Evolutionary conservation across 805 yeast species (phyloP).

Genomic region (Cephaloascus albidus): DNA sequence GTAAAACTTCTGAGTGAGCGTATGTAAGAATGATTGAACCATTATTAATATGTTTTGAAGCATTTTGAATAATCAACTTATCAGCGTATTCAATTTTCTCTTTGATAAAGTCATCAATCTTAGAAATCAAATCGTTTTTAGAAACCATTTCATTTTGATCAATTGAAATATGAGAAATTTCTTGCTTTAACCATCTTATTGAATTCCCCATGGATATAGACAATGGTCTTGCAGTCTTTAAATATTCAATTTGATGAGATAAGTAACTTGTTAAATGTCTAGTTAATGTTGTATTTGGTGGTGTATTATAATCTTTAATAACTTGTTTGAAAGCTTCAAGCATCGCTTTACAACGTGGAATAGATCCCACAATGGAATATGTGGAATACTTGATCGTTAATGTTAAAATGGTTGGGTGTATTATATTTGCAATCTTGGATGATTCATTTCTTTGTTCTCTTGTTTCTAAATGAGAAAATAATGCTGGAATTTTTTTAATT

Average conservation of each 20-base stretch:
- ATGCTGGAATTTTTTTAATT: slow-evolving; percentile 44
- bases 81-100: slow-evolving; percentile 84
- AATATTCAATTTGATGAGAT: slow-evolving; percentile 85
- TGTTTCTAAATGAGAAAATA: slow-evolving; percentile 74
- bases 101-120: slow-evolving; percentile 71
- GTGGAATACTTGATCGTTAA: slow-evolving; percentile 75
- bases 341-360: slow-evolving; percentile 78
- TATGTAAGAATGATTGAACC: slow-evolving; percentile 78
- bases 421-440: slow-evolving; percentile 51
- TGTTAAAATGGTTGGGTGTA: slow-evolving; percentile 79
- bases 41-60: slow-evolving; percentile 65
- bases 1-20: slow-evolving; percentile 81
- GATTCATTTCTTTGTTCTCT: slow-evolving; percentile 63
- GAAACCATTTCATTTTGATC: slow-evolving; percentile 63
- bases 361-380: slow-evolving; percentile 84
- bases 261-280: slow-evolving; percentile 84
- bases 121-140: slow-evolving; percentile 48
- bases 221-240: slow-evolving; percentile 85
- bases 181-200: slow-evolving; percentile 94
- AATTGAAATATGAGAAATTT: slow-evolving; percentile 73
- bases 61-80: slow-evolving; percentile 70
- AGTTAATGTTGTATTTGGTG: slow-evolving; percentile 73
- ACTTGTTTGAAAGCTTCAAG: slow-evolving; percentile 75
- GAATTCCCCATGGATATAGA: slow-evolving; percentile 96
- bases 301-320: slow-evolving; percentile 74